Evolutionary conservation across 192 early-diverging fungal species (phyloP), one percentile per base, ranked within the genome.

Genomic region (Jimgerdemannia lactiflua): DNA sequence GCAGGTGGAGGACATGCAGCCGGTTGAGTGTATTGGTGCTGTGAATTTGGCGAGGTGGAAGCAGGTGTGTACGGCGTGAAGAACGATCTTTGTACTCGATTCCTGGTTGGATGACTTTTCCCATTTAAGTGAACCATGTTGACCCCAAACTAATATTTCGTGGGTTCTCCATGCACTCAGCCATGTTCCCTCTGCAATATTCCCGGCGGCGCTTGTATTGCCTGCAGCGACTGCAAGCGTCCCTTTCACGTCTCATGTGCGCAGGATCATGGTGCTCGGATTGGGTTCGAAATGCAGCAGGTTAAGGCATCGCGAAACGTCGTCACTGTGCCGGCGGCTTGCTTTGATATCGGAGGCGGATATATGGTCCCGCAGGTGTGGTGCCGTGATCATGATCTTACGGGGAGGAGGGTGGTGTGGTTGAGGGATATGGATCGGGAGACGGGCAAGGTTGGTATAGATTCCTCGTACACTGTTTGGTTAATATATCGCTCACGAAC

Each of bases 191-290:
- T 68, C 67, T 80, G 79, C 41, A 14, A 71, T 41, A 20, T 39
- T 3, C 6, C 42, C 39, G 63, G 72, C 29, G 87, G 87, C 14
- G 84, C 79, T 1, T 85, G 80, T 70, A 70, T 86, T 14, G 44
- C 76, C 0, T 89, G 86, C 14, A 79, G 75, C 7, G 81, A 79
- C 2, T 89, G 87, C 69, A 73, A 79, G 20, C 83, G 77, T 9
- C 75, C 71, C 3, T 76, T 89, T 3, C 87, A 89, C 75, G 84
- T 85, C 18, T 77, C 83, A 4, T 89, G 87, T 65, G 87, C 87
- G 4, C 79, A 82, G 39, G 77, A 82, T 0, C 70, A 79, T 7
- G 71, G 81, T 20, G 86, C 79, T 29, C 49, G 78, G 19, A 70
- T 88, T 39, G 86, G 77, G 3, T 88, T 88, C 69, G 85, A 86